Conservation (phyloP, 2,329 filamentous ascomycete genomes). For the Ilyonectria robusta region DNA sequence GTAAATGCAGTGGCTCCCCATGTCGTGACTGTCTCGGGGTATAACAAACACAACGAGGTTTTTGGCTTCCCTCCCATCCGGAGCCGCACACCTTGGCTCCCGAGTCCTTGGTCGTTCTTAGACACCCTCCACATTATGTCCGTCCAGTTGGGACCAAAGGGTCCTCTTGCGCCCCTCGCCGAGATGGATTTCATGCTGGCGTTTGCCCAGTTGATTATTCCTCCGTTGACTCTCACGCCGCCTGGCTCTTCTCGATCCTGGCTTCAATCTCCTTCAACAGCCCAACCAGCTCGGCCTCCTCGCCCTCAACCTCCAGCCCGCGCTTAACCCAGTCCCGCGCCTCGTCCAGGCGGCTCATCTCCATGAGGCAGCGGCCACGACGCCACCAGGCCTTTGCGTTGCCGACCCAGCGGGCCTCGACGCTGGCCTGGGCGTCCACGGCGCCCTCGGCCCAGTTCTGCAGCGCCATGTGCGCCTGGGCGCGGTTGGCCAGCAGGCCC, state of each 20-base stretch:
- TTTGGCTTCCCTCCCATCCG: background rate
- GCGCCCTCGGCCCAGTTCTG: conserved; percentile 87
- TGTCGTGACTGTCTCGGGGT: background rate
- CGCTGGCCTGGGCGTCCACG: conserved; percentile 89
- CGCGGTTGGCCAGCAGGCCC: conserved; percentile 86
- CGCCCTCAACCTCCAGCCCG: conserved; percentile 87
- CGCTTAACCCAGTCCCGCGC: conserved; percentile 82
- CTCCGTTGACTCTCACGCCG: conserved; percentile 18
- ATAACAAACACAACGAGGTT: background rate
- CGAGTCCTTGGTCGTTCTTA: background rate
- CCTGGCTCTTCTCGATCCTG: conserved; percentile 58
- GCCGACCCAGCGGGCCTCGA: conserved; percentile 87
- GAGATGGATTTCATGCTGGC: background rate
- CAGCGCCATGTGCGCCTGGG: conserved; percentile 89
- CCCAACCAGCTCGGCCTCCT: conserved; percentile 73
- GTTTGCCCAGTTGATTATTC: background rate
- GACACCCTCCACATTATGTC: background rate
- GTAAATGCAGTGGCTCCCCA: conserved; percentile 4
- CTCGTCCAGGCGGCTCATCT: conserved; percentile 92
- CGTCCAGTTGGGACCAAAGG: background rate
- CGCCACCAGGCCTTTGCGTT: conserved; percentile 98
- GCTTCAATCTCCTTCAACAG: conserved; percentile 75
- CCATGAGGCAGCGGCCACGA: conserved; percentile 84
- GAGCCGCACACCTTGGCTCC: conserved; percentile 2
- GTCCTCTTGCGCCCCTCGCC: background rate